Base-by-base conservation (phyloP, 768 basidiomycete genomes). In the Boletus rex-veris region DNA sequence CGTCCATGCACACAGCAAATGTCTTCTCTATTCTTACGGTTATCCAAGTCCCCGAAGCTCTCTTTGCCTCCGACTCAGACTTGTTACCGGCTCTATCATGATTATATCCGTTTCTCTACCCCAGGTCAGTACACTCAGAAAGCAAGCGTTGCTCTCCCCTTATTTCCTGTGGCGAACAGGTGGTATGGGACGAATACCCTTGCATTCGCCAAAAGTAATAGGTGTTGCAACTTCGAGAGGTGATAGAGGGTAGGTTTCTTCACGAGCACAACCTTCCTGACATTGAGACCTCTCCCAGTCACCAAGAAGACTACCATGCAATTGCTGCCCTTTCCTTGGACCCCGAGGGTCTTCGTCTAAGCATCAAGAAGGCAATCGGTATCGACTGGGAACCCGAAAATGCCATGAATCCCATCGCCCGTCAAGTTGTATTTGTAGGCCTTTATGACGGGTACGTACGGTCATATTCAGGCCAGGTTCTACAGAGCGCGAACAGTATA, bases 291-390 rank as follows among this genome's bases (percentile, higher is more conserved):
- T 52, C 48, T 33, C 46, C 12, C 62, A 95, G 92, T 57, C 84
- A 95, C 58, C 93, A 96, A 69, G 93, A 96, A 72, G 94, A 97
- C 64, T 90, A 88, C 57, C 82, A 88, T 64, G 77, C 85, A 14
- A 88, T 88, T 64, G 81, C 85, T 7, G 81, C 88, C 1, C 77
- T 97, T 21, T 85, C 87, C 18, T 65, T 96, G 28, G 77, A 88
- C 54, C 84, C 90, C 10, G 80, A 83, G 50, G 93, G 95, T 68
- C 77, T 96, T 19, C 77, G 76, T 40, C 58, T 76, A 26, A 85
- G 80, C 53, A 73, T 92, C 39, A 82, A 86, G 64, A 83, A 82
- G 58, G 70, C 73, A 26, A 78, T 84, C 54, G 78, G 76, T 37
- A 68, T 86, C 50, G 80, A 88, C 48, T 96, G 94, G 94, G 79